Evolutionary conservation across 208 protist genomes (phyloP), one percentile per base, ranked within the genome.

Genomic region (Acanthamoeba triangularis): DNA sequence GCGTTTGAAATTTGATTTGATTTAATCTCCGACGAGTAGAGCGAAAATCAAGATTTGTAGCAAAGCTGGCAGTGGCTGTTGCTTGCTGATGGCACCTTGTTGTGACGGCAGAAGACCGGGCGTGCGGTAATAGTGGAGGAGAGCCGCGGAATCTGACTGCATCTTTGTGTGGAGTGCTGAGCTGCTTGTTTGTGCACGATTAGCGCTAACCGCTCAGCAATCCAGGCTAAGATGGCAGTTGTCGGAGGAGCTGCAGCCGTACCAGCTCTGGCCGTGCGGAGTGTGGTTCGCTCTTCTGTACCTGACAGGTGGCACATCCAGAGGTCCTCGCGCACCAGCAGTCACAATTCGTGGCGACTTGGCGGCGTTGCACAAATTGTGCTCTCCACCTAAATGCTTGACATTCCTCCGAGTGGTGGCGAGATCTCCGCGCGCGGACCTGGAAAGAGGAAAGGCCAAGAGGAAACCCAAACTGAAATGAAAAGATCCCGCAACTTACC

Each of bases 61-160:
- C 65, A 37, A 37, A 35, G 14, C 65, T 74, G n/a, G 30, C 65
- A 35, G 56, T 33, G 8, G 8, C 41, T 28, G 37, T 0, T 13
- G 44, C 25, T 18, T 33, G 56, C 14, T n/a, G 84, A 25, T n/a
- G 5, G 23, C 5, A 61, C 78, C 91, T 33, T 95, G 91, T 30
- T 95, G 91, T 23, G 91, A 95, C 20, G 91, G 91, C 33, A 87
- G 54, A 25, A 95, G 72, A 23, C 91, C 91, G 28, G 91, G 91
- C 4, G 72, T 67, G 54, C 91, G 91, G 69, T 69, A 95, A n/a
- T 54, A 95, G 44, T 85, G 91, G 25, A 87, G 69, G 1, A 95
- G 20, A 30, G 65, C 2, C 23, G 72, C 23, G 47, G 72, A 72
- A 35, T 72, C 30, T 14, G 63, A 72, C 63, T 72, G 63, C 63